These are phyloP conservation scores for Symbiodinium natans DNA, from an alignment of 73 alveolate species.

Conservation along the genomic window DNA sequence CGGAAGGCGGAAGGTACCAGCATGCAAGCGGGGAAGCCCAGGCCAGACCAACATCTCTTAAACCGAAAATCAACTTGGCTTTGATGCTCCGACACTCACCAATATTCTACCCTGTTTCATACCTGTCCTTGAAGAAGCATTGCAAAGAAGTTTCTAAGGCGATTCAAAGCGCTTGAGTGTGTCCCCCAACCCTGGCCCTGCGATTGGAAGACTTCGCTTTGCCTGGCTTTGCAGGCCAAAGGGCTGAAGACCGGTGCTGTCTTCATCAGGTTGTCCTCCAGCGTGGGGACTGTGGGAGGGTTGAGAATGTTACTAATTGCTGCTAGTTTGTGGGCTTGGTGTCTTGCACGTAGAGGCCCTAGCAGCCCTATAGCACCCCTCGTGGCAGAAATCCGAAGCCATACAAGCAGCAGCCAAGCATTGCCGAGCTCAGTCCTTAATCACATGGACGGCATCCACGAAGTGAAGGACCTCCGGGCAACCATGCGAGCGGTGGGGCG, in stretches of 20 bases:
- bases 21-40: background rate
- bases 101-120: too few relatives aligned
- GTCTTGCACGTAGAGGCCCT: too few relatives aligned
- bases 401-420: too few relatives aligned
- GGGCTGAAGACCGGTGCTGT: conserved; percentile 76
- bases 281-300: too few relatives aligned
- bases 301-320: background rate
- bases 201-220: too few relatives aligned
- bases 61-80: too few relatives aligned
- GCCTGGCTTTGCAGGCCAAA: background rate
- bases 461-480: conserved; percentile 23
- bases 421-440: background rate
- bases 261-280: conserved; percentile 77
- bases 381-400: too few relatives aligned
- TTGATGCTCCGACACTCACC: too few relatives aligned
- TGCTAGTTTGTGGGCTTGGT: background rate
- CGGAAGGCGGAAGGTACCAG: background rate
- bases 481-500: background rate
- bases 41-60: too few relatives aligned
- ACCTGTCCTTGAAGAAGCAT: background rate
- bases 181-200: background rate
- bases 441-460: conserved; percentile 71
- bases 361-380: too few relatives aligned
- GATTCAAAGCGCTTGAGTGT: background rate
- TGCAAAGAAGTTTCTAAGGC: background rate